Evolutionary conservation across 2,329 filamentous ascomycete species (phyloP), one percentile per base, ranked within the genome.

Genomic region (Penicillium sp.): DNA sequence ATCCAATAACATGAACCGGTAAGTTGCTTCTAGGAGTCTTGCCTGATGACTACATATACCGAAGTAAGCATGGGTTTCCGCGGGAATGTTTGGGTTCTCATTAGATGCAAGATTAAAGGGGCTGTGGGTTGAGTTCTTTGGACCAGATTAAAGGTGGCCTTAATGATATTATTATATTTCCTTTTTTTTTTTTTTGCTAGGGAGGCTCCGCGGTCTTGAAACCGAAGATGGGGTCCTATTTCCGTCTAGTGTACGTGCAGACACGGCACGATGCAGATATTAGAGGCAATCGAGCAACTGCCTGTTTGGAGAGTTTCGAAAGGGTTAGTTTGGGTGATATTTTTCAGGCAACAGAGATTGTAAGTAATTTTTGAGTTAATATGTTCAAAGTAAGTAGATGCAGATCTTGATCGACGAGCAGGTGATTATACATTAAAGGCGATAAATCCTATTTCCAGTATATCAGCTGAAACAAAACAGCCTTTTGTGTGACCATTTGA

Each of bases 371-470:
- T 22, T 22, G 4, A 22, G 22, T 22, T 22, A 22, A 22, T 22
- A 22, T 22, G 22, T 22, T 22, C 2, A 22, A 22, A 22, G 22
- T 22, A 22, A 46, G 10, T 46, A 49, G 17, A 25, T 51, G 57
- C 54, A 59, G 50, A 53, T 53, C 47, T 30, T 45, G 61, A 65
- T 64, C 62, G 59, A 60, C 60, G 56, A 50, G 60, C 61, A 60
- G 53, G 55, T 61, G 56, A 65, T 22, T 22, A 4, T 22, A 22
- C 4, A 2, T 22, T 22, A 22, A 22, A 22, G 22, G 4, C 22
- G 22, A 22, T 22, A 22, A 22, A 22, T 22, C 4, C 2, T 22
- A 22, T 22, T 22, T 22, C 22, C 2, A 22, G 22, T 22, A 2
- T 22, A 31, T 43, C 28, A 22, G 19, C 14, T 43, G 37, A 31